Evolutionary conservation across 2,329 filamentous ascomycete species (phyloP), one percentile per base, ranked within the genome.

Genomic region (Hypoxylon sp.): DNA sequence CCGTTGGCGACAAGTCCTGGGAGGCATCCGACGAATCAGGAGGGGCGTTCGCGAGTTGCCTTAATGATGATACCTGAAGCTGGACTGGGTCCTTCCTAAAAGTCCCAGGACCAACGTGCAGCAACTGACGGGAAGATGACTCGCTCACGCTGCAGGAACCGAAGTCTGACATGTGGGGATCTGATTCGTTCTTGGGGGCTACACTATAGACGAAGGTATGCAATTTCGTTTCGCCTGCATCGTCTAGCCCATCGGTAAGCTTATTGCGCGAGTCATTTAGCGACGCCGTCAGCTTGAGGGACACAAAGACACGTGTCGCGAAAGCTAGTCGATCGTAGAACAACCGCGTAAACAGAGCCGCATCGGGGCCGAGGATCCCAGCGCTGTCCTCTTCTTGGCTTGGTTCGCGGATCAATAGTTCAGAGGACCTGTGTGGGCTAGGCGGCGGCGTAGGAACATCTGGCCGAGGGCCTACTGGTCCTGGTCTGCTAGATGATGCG

Each of bases 381-480:
- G 42, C 2, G 31, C 25, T 49, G 2, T 25, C 11, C 2, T 42
- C 50, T 3, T 25, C 13, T 8, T 20, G 49, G 7, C 10, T 37
- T 13, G 27, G 35, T 42, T 42, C 57, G 25, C 30, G 14, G 33
- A 27, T 30, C 14, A 46, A 11, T 42, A 37, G 14, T 20, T 22
- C n/a, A 22, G 46, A 20, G 14, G 67, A 58, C 51, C 73, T 72
- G 35, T 22, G 72, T 56, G 75, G 75, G 46, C 74, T 77, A 42
- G 75, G 75, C 37, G 75, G 75, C 17, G 75, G 75, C 42, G 75
- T 74, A 49, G 75, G 75, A 46, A 76, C 75, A 40, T 76, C 40
- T 13, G 75, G 75, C 35, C 66, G 64, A 37, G 75, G 75, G 13
- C 37, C 8, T n/a, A 73, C 17, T n/a, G 75, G 75, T 31, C 72